Base-by-base conservation (phyloP, 169 alveolate genomes). In the Eimeria praecox region DNA sequence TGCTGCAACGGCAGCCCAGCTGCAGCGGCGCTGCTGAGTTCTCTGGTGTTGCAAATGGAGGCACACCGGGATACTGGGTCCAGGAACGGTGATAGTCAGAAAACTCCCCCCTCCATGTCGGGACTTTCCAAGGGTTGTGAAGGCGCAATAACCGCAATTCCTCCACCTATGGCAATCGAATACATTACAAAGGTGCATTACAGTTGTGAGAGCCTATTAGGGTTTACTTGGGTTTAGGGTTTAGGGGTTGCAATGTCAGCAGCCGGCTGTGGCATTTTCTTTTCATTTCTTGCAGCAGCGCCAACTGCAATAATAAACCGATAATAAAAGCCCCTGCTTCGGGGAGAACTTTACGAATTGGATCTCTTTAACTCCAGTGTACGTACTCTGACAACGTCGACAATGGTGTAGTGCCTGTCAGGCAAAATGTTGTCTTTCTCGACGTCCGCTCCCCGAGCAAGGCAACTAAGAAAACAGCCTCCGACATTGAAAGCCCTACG, bases 81-180 rank as follows among this genome's bases (percentile, higher is more conserved):
- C 95, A 92, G n/a, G 87, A 73, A 9, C 82, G 78, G 30, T 92
- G 90, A 20, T 92, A 56, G 54, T 92, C 95, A 3, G 91, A 35
- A 38, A 92, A 92, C n/a, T 73, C 95, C 35, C 95, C 95, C 40
- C 83, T 16, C 95, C 95, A 92, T 3, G 46, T 64, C 27, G 91
- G 83, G 40, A 52, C 78, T 27, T 85, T 85, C 95, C 95, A 92
- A n/a, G 95, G 95, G 83, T 92, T 92, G 86, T 44, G 91, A 33
- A 92, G 66, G 54, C 95, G 95, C 44, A 89, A 44, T 38, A 89
- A 46, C 73, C 95, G 66, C 88, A 89, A 40, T 10, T 62, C 87
- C 49, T 89, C 95, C 24, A 49, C 78, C 95, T 89, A 38, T 4
- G 44, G 38, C 8, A 33, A 20, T 42, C 49, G 54, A 22, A 0